phyloP scores from a whole-genome alignment of 768 basidiomycete species.

The Tylopilus plumbeoviolaceoides region DNA sequence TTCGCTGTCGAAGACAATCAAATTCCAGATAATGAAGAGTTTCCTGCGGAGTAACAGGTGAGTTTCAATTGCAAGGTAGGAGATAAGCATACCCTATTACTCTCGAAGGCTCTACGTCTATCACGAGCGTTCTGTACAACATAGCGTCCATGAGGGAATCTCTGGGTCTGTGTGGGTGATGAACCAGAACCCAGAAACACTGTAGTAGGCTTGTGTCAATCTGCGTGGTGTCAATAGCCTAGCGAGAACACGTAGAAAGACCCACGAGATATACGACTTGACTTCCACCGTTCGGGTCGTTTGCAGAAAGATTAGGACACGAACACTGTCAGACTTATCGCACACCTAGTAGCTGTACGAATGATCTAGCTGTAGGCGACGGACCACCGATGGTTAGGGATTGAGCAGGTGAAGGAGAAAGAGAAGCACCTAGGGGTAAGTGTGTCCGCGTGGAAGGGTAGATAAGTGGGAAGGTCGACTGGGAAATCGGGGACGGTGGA shows the following conservation, averaged over 20 bases:
- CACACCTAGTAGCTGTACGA: slow-evolving; percentile 90
- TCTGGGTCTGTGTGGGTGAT: slow-evolving; percentile 60
- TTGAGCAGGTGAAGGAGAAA: no score
- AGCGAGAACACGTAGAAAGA: slow-evolving; percentile 8
- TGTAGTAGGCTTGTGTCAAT: slow-evolving; percentile 88
- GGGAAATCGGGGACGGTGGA: no score
- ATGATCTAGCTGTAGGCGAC: slow-evolving; percentile 11
- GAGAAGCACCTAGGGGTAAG: no score
- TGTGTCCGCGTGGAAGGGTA: no score
- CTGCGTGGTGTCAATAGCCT: slow-evolving; percentile 38
- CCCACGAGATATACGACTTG: slow-evolving; percentile 76
- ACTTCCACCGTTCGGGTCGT: slow-evolving; percentile 48
- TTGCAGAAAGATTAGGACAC: slow-evolving; percentile 80
- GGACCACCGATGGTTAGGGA: no score
- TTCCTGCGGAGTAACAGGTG: slow-evolving; percentile 45
- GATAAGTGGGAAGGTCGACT: no score
- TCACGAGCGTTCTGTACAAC: slow-evolving; percentile 90
- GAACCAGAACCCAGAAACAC: slow-evolving; percentile 73
- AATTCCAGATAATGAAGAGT: slow-evolving; percentile 82
- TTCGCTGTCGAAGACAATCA: slow-evolving; percentile 80
- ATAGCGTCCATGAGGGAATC: slow-evolving; percentile 74
- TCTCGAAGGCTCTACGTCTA: slow-evolving; percentile 66
- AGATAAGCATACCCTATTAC: slow-evolving; percentile 51
- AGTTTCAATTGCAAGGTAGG: background rate
- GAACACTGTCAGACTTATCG: slow-evolving; percentile 96